Conservation (phyloP, 345 rosid species). For the Nasturtium officinale region DNA sequence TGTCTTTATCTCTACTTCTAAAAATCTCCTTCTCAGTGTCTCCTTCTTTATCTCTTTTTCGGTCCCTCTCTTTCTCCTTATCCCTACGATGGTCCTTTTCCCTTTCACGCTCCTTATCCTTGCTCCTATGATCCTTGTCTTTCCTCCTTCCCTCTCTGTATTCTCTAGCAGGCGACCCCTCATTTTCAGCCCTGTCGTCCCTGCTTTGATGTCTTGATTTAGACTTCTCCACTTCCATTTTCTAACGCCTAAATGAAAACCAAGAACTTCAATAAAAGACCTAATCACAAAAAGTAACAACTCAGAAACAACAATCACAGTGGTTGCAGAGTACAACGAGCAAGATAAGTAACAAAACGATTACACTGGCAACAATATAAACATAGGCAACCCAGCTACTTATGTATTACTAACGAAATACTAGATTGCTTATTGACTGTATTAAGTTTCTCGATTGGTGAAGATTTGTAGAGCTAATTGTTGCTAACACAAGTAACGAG, state of each 20-base stretch:
- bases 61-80: constrained; percentile 48
- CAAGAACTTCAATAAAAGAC: constrained; percentile 30
- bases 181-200: constrained; percentile 38
- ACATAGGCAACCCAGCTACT: constrained; percentile 2
- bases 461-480: background rate
- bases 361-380: background rate
- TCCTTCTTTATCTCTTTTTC: constrained; percentile 48
- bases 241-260: constrained; percentile 13
- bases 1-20: constrained; percentile 46
- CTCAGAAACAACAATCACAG: constrained; percentile 11
- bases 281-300: background rate
- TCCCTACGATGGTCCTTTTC: constrained; percentile 54
- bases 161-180: constrained; percentile 43
- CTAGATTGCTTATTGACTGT: background rate
- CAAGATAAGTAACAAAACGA: constrained; percentile 1
- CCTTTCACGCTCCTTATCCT: constrained; percentile 50
- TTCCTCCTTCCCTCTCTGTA: constrained; percentile 51
- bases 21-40: constrained; percentile 46
- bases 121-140: constrained; percentile 52
- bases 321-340: constrained; percentile 6
- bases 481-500: background rate
- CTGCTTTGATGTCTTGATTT: constrained; percentile 42
- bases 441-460: background rate
- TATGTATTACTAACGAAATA: constrained; percentile 2
- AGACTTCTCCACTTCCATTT: constrained; percentile 38